phyloP scores from a whole-genome alignment of 768 basidiomycete species.

The Psilocybe cubensis region DNA sequence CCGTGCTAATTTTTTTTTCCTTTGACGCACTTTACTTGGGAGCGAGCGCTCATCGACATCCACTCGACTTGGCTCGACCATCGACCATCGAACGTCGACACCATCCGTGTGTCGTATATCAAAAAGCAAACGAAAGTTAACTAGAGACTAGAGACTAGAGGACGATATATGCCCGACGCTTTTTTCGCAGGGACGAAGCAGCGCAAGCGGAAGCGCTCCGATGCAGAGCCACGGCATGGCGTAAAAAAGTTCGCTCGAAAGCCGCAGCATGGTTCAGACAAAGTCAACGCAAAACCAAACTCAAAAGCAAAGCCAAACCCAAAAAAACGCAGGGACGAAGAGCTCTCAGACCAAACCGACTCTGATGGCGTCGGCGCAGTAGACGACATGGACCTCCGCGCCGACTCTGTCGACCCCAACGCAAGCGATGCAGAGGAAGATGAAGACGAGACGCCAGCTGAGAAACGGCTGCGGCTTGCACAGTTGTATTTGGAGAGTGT shows the following conservation, averaged over 20 bases:
- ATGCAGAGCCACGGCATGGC: constrained; percentile 27
- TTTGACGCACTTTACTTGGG: no score
- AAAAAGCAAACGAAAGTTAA: neutral
- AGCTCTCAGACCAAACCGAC: constrained; percentile 67
- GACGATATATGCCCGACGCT: constrained; percentile 81
- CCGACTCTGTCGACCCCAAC: constrained; percentile 50
- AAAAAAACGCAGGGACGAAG: constrained; percentile 54
- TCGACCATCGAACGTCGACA: no score
- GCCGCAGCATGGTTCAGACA: no score
- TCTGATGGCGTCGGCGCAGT: constrained; percentile 56
- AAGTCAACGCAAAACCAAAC: no score
- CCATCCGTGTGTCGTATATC: no score
- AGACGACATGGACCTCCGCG: constrained; percentile 77
- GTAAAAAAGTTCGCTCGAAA: constrained; percentile 31
- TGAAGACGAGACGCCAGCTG: constrained; percentile 86
- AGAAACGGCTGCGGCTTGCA: constrained; percentile 90
- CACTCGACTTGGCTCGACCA: no score
- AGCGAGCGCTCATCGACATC: no score
- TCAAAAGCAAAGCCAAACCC: constrained; percentile 22
- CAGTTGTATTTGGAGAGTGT: constrained; percentile 89
- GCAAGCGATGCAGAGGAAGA: constrained; percentile 85
- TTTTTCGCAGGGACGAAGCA: constrained; percentile 72
- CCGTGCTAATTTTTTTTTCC: no score
- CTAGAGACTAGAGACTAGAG: no score
- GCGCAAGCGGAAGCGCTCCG: constrained; percentile 64